Evolutionary conservation across 78 protist genomes (phyloP).

Genomic region (Goniomonas avonlea): DNA sequence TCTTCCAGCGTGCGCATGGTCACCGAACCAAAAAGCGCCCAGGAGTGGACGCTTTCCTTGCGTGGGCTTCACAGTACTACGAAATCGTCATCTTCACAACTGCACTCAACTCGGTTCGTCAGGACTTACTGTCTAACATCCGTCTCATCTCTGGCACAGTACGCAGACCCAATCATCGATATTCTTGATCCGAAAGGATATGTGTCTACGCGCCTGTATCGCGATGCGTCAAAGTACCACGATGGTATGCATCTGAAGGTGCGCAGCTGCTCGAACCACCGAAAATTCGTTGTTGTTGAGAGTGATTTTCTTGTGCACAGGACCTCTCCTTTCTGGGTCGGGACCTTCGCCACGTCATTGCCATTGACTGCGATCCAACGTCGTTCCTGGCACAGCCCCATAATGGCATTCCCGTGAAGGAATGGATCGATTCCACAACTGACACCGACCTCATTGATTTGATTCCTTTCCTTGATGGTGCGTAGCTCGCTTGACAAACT

Average conservation of each 20-base stretch:
- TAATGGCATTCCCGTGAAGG: neutral
- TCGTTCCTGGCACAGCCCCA: neutral
- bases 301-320: neutral
- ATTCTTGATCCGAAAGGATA: neutral
- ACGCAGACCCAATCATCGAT: slow-evolving; percentile 20
- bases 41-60: slow-evolving; percentile 8
- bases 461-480: neutral
- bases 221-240: neutral
- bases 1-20: neutral
- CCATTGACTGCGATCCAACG: neutral
- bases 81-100: slow-evolving; percentile 19
- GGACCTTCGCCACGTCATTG: slow-evolving; percentile 4
- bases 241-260: neutral
- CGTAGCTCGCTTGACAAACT: no score
- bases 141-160: neutral
- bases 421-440: neutral
- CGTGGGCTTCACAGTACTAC: neutral
- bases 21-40: slow-evolving; percentile 15
- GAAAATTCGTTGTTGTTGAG: no score
- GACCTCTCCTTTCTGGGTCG: slow-evolving; percentile 13
- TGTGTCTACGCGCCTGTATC: neutral
- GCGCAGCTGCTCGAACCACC: no score
- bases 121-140: neutral
- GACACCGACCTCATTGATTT: neutral
- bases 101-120: neutral